Conservation (phyloP, 768 basidiomycete genomes). For the Lyophyllum decastes region DNA sequence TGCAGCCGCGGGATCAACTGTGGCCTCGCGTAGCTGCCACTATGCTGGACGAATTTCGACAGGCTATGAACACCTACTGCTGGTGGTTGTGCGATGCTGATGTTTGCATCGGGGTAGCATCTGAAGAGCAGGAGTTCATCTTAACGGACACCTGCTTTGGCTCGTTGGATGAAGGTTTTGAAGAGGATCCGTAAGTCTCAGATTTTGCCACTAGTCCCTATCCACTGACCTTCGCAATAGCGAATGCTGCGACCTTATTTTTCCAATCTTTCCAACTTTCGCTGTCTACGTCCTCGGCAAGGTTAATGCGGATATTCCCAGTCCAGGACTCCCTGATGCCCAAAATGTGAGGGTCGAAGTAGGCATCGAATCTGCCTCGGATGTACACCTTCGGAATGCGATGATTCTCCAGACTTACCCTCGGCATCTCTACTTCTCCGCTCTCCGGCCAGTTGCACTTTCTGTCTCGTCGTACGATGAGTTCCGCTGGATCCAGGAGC, state of each 20-base stretch:
- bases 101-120: slow-evolving; percentile 53
- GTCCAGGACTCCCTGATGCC: slow-evolving; percentile 14
- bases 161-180: slow-evolving; percentile 50
- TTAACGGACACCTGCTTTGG: slow-evolving; percentile 56
- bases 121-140: slow-evolving; percentile 58
- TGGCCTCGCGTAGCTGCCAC: slow-evolving; percentile 4
- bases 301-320: slow-evolving; percentile 17
- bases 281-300: slow-evolving; percentile 54
- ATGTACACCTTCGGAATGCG: slow-evolving; percentile 63
- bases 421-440: slow-evolving; percentile 49
- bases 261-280: slow-evolving; percentile 55
- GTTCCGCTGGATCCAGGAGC: slow-evolving; percentile 56
- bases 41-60: slow-evolving; percentile 26
- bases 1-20: slow-evolving; percentile 4
- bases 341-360: slow-evolving; percentile 41
- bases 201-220: background rate
- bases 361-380: slow-evolving; percentile 50
- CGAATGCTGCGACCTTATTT: slow-evolving; percentile 50
- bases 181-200: slow-evolving; percentile 35
- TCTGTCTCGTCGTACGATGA: slow-evolving; percentile 59
- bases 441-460: slow-evolving; percentile 50
- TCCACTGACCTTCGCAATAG: slow-evolving; percentile 25
- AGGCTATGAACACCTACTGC: slow-evolving; percentile 43
- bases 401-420: slow-evolving; percentile 59
- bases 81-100: slow-evolving; percentile 52